Evolutionary conservation across 306 rosid species (phyloP), one percentile per base, ranked within the genome.

Genomic region (Styphnolobium japonicum): DNA sequence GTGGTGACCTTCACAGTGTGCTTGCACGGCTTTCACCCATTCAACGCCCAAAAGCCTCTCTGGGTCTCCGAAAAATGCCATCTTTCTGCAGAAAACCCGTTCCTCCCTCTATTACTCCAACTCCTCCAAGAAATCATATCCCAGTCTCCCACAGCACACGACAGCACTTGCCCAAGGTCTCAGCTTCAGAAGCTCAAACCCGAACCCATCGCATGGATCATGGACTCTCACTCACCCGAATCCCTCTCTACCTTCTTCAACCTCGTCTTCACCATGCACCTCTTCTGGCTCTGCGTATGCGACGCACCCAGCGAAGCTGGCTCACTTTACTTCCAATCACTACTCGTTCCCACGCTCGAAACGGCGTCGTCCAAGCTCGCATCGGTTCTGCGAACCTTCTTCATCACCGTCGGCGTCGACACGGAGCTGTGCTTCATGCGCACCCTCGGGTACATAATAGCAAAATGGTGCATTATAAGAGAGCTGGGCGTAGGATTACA

Each of bases 251-350:
- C 75, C 29, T 94, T 94, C 89, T 92, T 92, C 88, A 86, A 82
- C 87, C 89, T 91, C 67, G 84, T 92, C 34, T 87, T 94, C 82
- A 65, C 89, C 60, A 71, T 85, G 7, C 97, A 91, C 68, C 93
- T 94, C 78, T 94, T 94, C 80, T 92, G 98, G 97, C 88, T 91
- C 43, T 94, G 98, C 64, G 98, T 81, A 0, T 92, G 88, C 58
- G 90, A 94, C 75, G 86, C 91, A 0, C 97, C 97, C 0, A 71
- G 79, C 46, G 97, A 92, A 64, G 97, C 90, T 0, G 98, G 98
- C 16, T 83, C 90, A 0, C 87, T 94, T 31, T 94, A 88, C 73
- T 94, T 91, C 67, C 86, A 87, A 9, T 82, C 90, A 2, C 43
- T 91, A 23, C 78, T 94, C 9, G 87, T 91, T 46, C 91, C 95